A percentile compares a stretch with the other conserved stretches of the same genome.
phyloP scores from a whole-genome alignment of 371 early-diverging fungal species.

The Mucor mucedo region DNA sequence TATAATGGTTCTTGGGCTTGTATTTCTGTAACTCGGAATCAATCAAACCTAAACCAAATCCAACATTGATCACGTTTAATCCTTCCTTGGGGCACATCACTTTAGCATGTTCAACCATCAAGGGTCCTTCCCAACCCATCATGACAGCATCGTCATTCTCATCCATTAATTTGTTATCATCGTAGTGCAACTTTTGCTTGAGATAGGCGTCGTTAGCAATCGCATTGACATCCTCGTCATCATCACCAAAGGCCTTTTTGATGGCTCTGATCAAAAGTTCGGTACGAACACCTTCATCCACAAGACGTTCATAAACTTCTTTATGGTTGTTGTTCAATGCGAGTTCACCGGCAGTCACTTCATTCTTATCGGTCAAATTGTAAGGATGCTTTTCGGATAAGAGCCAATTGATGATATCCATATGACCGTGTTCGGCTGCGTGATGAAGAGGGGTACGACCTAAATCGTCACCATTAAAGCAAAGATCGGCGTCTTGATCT shows the following conservation, averaged over 20 bases:
- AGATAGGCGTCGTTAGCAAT: constrained; percentile 82
- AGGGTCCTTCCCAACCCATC: constrained; percentile 98
- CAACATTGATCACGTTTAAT: constrained; percentile 77
- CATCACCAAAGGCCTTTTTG: constrained; percentile 39
- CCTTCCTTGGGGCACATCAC: constrained; percentile 76
- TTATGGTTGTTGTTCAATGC: constrained; percentile 58
- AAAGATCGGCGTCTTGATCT: constrained; percentile 48
- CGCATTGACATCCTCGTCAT: constrained; percentile 36
- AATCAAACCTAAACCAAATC: constrained; percentile 94
- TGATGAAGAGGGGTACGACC: constrained; percentile 56
- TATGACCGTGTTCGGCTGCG: constrained; percentile 52
- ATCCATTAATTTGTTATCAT: constrained; percentile 81
- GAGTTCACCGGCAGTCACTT: constrained; percentile 58
- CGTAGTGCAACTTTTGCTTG: constrained; percentile 74
- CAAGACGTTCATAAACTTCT: constrained; percentile 61
- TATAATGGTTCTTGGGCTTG: constrained; percentile 78
- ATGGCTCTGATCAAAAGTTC: constrained; percentile 78
- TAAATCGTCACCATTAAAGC: constrained; percentile 45
- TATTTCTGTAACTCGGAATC: constrained; percentile 82
- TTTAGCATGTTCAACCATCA: constrained; percentile 91
- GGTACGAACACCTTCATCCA: constrained; percentile 84
- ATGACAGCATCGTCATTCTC: constrained; percentile 91
- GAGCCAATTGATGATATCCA: constrained; percentile 62
- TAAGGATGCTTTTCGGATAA: constrained; percentile 63
- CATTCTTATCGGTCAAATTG: constrained; percentile 47